Evolutionary conservation across 164 flowering plant genomes (phyloP).

Genomic region (Tinospora cordifolia): DNA sequence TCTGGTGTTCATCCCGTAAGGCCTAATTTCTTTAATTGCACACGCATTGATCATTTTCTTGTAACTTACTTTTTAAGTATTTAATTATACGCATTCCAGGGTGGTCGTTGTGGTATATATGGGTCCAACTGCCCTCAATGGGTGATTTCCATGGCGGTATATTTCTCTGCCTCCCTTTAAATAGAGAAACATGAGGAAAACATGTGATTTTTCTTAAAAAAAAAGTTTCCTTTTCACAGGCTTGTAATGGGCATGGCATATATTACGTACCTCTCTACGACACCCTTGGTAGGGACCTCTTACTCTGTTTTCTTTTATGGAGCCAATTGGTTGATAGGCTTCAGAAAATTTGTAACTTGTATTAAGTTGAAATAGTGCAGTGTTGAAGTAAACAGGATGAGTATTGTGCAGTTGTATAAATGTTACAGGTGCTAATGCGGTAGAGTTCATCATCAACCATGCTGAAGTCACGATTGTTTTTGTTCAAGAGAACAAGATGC

Average conservation of each 20-base stretch:
- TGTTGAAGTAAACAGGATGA: neutral
- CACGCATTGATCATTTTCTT: neutral
- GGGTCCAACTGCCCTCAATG: constrained; percentile 89
- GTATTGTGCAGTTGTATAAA: neutral
- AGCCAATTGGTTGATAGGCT: neutral
- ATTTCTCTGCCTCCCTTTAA: neutral
- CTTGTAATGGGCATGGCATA: constrained; percentile 72
- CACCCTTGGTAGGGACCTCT: constrained; percentile 56
- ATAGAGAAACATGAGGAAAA: neutral
- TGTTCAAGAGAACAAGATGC: constrained; percentile 75
- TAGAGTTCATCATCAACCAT: constrained; percentile 90
- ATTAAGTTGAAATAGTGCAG: neutral
- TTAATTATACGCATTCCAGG: constrained; percentile 33
- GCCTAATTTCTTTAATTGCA: neutral
- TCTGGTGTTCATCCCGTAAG: constrained; percentile 73
- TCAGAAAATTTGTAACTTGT: neutral
- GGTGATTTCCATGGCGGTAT: constrained; percentile 90
- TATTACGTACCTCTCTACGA: constrained; percentile 89
- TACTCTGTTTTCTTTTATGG: neutral
- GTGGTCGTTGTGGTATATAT: constrained; percentile 82
- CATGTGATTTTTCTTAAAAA: too few relatives aligned
- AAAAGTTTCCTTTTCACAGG: constrained; percentile 44
- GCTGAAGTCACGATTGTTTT: constrained; percentile 85
- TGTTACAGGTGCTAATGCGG: constrained; percentile 78
- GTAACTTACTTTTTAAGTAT: neutral